Evolutionary conservation across 345 rosid genomes (phyloP).

Genomic region (Eutrema yunnanense): DNA sequence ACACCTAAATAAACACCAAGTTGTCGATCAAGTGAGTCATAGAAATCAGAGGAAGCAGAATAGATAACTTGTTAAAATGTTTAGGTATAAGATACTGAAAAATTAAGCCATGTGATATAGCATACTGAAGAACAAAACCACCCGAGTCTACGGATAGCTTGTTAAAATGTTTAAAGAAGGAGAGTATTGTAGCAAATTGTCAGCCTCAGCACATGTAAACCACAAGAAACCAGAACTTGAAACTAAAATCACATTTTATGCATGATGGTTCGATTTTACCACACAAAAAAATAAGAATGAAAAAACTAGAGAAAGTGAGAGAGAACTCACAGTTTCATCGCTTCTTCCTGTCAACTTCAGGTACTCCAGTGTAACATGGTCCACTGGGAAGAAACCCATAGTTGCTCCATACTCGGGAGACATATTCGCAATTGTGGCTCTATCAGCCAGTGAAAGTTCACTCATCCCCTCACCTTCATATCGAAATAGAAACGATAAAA

Average conservation of each 20-base stretch:
- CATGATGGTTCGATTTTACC: neutral
- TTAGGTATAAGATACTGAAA: neutral
- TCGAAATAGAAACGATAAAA: neutral
- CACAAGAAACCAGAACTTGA: slow-evolving; percentile 1
- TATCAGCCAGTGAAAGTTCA: slow-evolving; percentile 74
- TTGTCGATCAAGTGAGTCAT: neutral
- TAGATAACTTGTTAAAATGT: neutral
- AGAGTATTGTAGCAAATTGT: neutral
- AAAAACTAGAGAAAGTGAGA: slow-evolving; percentile 1
- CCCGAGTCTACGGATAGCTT: neutral
- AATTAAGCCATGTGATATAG: neutral
- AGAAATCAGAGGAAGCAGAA: neutral
- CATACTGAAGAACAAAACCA: neutral
- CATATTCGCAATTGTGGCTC: slow-evolving; percentile 94
- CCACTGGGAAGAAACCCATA: slow-evolving; percentile 96
- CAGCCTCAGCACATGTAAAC: neutral
- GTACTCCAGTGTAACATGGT: slow-evolving; percentile 79
- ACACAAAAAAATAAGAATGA: neutral
- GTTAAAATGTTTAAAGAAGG: neutral
- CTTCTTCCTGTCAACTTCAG: slow-evolving; percentile 87
- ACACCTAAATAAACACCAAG: slow-evolving; percentile 36
- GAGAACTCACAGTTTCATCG: slow-evolving; percentile 64
- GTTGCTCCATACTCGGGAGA: slow-evolving; percentile 98
- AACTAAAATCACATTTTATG: neutral
- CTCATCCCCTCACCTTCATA: slow-evolving; percentile 77